phyloP scores from a whole-genome alignment of 2,329 filamentous ascomycete species.

The Botrytis fabae region DNA sequence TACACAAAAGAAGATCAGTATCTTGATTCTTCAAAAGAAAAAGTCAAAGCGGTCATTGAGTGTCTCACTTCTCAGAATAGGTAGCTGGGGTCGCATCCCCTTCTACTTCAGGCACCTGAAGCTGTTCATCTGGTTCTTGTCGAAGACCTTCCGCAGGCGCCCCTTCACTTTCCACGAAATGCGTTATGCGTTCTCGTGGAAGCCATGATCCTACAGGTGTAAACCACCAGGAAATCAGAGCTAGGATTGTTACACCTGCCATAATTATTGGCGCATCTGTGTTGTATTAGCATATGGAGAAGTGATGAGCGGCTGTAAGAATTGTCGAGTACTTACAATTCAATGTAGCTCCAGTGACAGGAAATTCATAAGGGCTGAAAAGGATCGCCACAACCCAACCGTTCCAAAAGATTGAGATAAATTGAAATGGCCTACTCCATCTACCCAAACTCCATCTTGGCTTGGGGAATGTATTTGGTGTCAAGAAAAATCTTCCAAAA shows the following conservation, averaged over 20 bases:
- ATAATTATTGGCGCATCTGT: constrained; percentile 27
- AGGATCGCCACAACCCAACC: constrained; percentile 27
- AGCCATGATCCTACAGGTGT: constrained; percentile 20
- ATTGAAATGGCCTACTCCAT: constrained; percentile 23
- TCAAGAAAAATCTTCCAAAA: constrained; percentile 27
- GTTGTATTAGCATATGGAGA: constrained; percentile 1
- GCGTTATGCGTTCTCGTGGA: constrained; percentile 22
- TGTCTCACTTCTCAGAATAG: constrained; percentile 21
- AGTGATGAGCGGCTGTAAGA: neutral
- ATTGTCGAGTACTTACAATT: constrained; percentile 13
- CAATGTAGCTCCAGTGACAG: constrained; percentile 19
- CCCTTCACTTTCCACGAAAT: constrained; percentile 23
- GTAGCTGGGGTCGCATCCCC: constrained; percentile 1
- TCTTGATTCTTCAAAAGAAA: neutral
- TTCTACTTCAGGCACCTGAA: constrained; percentile 1
- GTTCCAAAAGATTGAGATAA: constrained; percentile 28
- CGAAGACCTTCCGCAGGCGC: constrained; percentile 10
- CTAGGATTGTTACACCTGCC: constrained; percentile 26
- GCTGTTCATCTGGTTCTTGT: constrained; percentile 2
- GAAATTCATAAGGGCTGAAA: constrained; percentile 22
- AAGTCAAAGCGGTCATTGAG: constrained; percentile 13
- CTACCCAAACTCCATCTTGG: constrained; percentile 25
- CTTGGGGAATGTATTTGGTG: constrained; percentile 24
- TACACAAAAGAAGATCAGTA: constrained; percentile 17
- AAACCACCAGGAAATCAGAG: constrained; percentile 27